Percentiles rank a stretch among this genome's conserved stretches.
These are phyloP conservation scores for Candolleomyces efflorescens DNA, from an alignment of 768 basidiomycete species.

Conservation along the genomic window DNA sequence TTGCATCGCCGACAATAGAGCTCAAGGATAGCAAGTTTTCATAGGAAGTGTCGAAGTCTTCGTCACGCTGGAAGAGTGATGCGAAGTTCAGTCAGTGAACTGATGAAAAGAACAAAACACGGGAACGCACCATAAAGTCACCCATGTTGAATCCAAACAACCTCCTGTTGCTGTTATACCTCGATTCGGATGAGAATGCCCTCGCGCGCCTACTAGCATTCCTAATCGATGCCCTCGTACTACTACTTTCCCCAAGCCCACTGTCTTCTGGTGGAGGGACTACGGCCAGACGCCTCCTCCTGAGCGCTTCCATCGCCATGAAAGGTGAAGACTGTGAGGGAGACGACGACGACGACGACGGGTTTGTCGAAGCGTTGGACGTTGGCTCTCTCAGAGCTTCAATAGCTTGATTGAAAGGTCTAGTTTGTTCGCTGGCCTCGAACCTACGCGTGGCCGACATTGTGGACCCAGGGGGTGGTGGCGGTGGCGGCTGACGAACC, in stretches of 20 bases:
- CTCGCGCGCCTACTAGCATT: neutral
- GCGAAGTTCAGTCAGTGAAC: neutral
- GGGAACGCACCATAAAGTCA: slow-evolving; percentile 36
- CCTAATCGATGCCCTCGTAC: neutral
- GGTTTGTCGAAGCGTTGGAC: too few relatives aligned
- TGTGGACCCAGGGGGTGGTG: neutral
- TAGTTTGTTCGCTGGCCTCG: neutral
- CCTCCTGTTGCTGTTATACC: neutral
- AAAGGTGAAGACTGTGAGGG: too few relatives aligned
- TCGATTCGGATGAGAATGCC: neutral
- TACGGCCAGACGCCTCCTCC: neutral
- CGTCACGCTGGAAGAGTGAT: slow-evolving; percentile 50
- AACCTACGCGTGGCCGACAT: neutral
- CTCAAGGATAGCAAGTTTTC: slow-evolving; percentile 61
- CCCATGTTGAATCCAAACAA: slow-evolving; percentile 21
- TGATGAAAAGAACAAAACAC: neutral
- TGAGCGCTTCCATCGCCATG: neutral
- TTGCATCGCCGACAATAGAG: slow-evolving; percentile 62
- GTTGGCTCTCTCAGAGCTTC: neutral
- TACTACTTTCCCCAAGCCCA: too few relatives aligned
- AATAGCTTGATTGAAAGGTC: neutral
- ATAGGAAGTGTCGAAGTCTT: slow-evolving; percentile 74
- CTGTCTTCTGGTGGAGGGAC: too few relatives aligned
- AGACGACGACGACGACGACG: too few relatives aligned
- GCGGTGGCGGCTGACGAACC: too few relatives aligned